Base-by-base conservation (phyloP, 176 grass and related monocot species). In the Oryza meyeriana region DNA sequence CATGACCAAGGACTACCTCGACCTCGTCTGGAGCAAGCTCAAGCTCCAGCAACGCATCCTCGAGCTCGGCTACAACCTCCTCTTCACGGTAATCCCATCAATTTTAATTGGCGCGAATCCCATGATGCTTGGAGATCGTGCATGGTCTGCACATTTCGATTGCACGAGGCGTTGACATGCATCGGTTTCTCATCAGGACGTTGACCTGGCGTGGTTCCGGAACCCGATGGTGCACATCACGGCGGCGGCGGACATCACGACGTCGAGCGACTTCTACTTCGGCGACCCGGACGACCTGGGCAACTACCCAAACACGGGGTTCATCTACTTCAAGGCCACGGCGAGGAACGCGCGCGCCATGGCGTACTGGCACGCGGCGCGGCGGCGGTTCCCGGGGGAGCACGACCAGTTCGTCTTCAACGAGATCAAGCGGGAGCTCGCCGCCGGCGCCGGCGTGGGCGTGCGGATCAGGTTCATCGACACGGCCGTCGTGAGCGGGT, bases 371-470 rank as follows among this genome's bases (percentile, higher is more conserved):
- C 90, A 93, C 81, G 83, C 73, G 6, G 83, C 92, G 12, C 47
- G 95, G 65, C 61, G 36, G 4, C 76, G 84, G n/a, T 94, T 87
- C 40, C 90, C 90, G 0, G 58, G 80, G 30, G 76, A 86, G 20
- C 90, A 94, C 64, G 92, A 98, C 61, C 92, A 98, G 79, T 87
- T 85, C 69, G 95, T 98, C 25, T 93, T 98, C 86, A 93, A 93
- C 59, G 78, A 88, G 72, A 98, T 98, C 90, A 98, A 93, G 76
- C 42, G 64, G 2, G 92, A 94, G 74, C 74, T 89, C n/a, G 87
- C 83, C 5, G 31, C 13, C 18, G 67, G 52, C 12, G 50, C 4
- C 18, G 17, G 6, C 20, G 18, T 93, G 16, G 88, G 84, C 45
- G 88, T 98, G 8, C 64, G 71, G 42, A 98, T 98, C 50, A 89